Percentiles rank a stretch among this genome's conserved stretches.
Evolutionary conservation across 495 filamentous ascomycete genomes (phyloP).

Genomic region (Beverwykella pulmonaria): DNA sequence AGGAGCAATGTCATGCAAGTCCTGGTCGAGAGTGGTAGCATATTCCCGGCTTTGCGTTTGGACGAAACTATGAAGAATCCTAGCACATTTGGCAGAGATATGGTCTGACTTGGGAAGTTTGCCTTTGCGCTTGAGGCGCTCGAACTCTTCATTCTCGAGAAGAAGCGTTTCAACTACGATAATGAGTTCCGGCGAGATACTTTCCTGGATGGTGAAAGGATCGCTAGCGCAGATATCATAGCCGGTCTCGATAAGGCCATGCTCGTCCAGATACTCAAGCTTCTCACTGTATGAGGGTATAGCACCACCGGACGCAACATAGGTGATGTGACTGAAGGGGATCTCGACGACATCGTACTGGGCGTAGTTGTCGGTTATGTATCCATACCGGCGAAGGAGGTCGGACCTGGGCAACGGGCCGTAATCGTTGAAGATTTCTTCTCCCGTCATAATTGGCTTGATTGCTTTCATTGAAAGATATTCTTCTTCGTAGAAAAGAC

Average conservation of each 20-base stretch:
- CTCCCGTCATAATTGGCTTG: conserved; percentile 65
- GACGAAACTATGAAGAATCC: conserved; percentile 45
- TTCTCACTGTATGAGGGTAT: conserved; percentile 26
- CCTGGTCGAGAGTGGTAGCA: conserved; percentile 63
- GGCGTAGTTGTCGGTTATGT: conserved; percentile 75
- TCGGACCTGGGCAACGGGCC: conserved; percentile 81
- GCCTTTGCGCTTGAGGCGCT: conserved; percentile 48
- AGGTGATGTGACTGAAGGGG: conserved; percentile 57
- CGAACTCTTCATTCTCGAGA: conserved; percentile 42
- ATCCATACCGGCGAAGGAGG: conserved; percentile 84
- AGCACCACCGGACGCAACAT: background rate
- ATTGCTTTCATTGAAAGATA: conserved; percentile 67
- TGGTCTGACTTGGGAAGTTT: conserved; percentile 54
- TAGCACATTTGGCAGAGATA: conserved; percentile 50
- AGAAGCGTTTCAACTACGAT: conserved; percentile 53
- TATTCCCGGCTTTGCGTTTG: conserved; percentile 56
- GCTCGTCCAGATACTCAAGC: conserved; percentile 54
- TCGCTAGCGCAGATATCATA: conserved; percentile 54
- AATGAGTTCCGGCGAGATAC: conserved; percentile 50
- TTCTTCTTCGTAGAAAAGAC: conserved; percentile 70
- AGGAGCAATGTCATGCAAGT: conserved; percentile 46
- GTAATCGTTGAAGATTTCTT: conserved; percentile 91
- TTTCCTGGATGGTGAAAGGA: conserved; percentile 47
- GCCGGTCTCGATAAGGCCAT: conserved; percentile 58
- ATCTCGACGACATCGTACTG: conserved; percentile 83